Evolutionary conservation across 306 rosid genomes (phyloP).

Genomic region (Prunus persica): DNA sequence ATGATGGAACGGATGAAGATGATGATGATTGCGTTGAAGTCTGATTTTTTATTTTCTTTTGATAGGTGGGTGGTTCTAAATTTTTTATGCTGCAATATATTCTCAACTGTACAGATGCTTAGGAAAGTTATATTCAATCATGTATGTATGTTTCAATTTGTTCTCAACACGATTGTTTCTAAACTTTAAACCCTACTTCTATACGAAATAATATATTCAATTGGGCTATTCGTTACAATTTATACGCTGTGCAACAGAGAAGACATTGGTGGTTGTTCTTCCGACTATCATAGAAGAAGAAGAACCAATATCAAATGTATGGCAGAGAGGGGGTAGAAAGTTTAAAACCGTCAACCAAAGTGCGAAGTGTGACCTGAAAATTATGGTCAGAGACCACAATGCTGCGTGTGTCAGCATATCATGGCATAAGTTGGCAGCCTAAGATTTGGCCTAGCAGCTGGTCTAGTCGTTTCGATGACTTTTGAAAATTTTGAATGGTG

Average conservation of each 20-base stretch:
- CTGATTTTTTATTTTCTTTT: conserved; percentile 19
- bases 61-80: background rate
- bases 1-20: conserved; percentile 43
- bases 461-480: conserved; percentile 1
- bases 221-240: background rate
- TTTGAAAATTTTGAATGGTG: conserved; percentile 1
- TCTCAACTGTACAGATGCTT: conserved; percentile 40
- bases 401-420: background rate
- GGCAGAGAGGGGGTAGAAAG: background rate
- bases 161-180: background rate
- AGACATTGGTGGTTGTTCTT: background rate
- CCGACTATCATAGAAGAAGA: background rate
- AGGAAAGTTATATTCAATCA: background rate
- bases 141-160: conserved; percentile 4
- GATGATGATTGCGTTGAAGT: conserved; percentile 71
- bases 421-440: conserved; percentile 18
- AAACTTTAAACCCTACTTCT: conserved; percentile 1
- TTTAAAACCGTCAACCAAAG: background rate
- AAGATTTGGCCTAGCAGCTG: background rate
- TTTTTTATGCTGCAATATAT: background rate
- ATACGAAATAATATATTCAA: background rate
- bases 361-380: background rate
- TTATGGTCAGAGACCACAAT: conserved; percentile 9
- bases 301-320: background rate
- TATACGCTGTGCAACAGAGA: background rate